phyloP scores from a whole-genome alignment of 2,329 filamentous ascomycete genomes.

The Fusarium bulbicola region DNA sequence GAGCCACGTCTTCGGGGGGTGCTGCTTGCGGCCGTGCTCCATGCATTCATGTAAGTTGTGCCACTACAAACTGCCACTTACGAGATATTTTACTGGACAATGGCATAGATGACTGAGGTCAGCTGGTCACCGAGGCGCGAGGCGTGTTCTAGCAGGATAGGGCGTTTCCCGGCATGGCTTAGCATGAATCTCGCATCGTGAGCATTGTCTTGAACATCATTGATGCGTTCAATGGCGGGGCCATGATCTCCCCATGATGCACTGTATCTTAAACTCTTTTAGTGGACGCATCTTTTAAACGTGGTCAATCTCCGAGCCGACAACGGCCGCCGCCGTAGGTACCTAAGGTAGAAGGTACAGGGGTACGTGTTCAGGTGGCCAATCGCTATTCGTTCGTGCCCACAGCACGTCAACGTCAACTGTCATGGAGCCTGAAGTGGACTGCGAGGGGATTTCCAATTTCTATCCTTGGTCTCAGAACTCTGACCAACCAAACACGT shows the following conservation, averaged over 20 bases:
- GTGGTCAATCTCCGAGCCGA: slow-evolving; percentile 22
- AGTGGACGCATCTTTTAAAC: slow-evolving; percentile 15
- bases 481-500: slow-evolving; percentile 24
- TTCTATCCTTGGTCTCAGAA: background rate
- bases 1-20: slow-evolving; percentile 22
- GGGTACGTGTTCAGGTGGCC: slow-evolving; percentile 17
- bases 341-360: background rate
- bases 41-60: slow-evolving; percentile 31
- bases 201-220: slow-evolving; percentile 18
- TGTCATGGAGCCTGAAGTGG: slow-evolving; percentile 14
- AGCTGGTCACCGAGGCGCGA: slow-evolving; percentile 32
- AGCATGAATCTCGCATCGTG: slow-evolving; percentile 14
- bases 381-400: slow-evolving; percentile 29
- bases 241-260: slow-evolving; percentile 18
- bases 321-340: slow-evolving; percentile 11
- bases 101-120: slow-evolving; percentile 22
- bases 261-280: slow-evolving; percentile 16
- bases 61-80: slow-evolving; percentile 22
- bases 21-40: slow-evolving; percentile 22
- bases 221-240: slow-evolving; percentile 9
- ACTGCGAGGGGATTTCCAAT: slow-evolving; percentile 34
- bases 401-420: slow-evolving; percentile 32
- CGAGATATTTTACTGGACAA: slow-evolving; percentile 22
- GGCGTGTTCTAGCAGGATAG: slow-evolving; percentile 17
- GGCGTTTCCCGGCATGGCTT: slow-evolving; percentile 26